Evolutionary conservation across 306 rosid genomes (phyloP).

Genomic region (Trifolium pratense): DNA sequence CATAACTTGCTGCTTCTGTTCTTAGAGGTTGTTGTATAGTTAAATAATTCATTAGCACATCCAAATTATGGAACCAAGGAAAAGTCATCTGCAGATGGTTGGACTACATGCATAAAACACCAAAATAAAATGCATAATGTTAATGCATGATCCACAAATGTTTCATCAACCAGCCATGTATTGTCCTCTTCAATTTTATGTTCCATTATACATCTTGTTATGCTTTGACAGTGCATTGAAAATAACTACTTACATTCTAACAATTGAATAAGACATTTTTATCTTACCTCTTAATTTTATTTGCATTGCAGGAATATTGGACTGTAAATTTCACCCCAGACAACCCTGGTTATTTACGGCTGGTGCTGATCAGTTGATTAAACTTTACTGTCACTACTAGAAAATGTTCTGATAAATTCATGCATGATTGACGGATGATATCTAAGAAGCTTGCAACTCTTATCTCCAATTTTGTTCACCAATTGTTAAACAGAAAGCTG

Average conservation of each 20-base stretch:
- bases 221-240: conserved; percentile 16
- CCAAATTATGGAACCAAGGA: not conserved
- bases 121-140: too few relatives aligned
- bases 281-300: conserved; percentile 20
- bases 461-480: conserved; percentile 20
- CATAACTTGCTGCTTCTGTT: not conserved
- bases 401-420: conserved; percentile 17
- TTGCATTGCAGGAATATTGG: conserved; percentile 77
- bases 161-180: conserved; percentile 28
- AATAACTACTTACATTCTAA: not conserved
- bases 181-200: not conserved
- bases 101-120: not conserved
- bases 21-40: conserved; percentile 4
- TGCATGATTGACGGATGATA: conserved; percentile 6
- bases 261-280: not conserved
- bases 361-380: conserved; percentile 81
- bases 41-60: conserved; percentile 19
- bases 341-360: conserved; percentile 95
- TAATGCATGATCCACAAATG: not conserved
- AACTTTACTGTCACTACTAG: conserved; percentile 69
- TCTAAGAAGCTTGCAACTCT: conserved; percentile 7
- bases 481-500: conserved; percentile 16
- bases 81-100: not conserved
- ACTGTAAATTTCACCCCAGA: conserved; percentile 93
- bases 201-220: not conserved